A percentile compares a stretch with the other conserved stretches of the same genome.
These are phyloP conservation scores for Pseudogymnoascus sp. DNA, from an alignment of 2,329 filamentous ascomycete species.

Conservation along the genomic window DNA sequence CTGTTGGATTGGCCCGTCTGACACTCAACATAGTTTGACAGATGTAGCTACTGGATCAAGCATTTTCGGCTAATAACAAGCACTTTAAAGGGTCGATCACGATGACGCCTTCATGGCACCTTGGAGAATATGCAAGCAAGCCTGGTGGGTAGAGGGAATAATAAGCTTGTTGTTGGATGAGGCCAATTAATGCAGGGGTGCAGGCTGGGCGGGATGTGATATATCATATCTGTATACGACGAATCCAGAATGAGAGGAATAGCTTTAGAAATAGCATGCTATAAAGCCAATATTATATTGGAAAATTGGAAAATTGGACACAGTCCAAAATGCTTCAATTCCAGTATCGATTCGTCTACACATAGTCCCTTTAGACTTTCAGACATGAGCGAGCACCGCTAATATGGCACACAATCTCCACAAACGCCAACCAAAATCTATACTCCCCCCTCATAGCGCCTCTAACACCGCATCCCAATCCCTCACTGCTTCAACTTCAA, in stretches of 20 bases:
- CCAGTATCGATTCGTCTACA: background rate
- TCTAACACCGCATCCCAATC: background rate
- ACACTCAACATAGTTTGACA: background rate
- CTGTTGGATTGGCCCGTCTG: background rate
- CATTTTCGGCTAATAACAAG: background rate
- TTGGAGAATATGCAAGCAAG: background rate
- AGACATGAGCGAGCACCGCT: background rate
- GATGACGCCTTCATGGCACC: background rate
- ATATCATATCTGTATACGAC: background rate
- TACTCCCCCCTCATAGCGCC: background rate
- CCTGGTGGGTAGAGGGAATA: background rate
- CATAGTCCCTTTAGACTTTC: background rate
- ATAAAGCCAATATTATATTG: background rate
- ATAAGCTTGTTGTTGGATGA: background rate
- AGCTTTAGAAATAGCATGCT: background rate
- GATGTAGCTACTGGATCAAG: background rate
- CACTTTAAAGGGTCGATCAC: background rate
- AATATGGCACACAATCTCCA: background rate
- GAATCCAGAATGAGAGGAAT: background rate
- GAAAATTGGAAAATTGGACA: background rate
- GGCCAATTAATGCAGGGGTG: background rate
- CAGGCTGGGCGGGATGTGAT: background rate
- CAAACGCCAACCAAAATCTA: background rate
- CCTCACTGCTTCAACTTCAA: constrained; percentile 31
- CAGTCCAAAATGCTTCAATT: background rate